phyloP scores from a whole-genome alignment of 208 protist genomes.

The Leishmania braziliensis region DNA sequence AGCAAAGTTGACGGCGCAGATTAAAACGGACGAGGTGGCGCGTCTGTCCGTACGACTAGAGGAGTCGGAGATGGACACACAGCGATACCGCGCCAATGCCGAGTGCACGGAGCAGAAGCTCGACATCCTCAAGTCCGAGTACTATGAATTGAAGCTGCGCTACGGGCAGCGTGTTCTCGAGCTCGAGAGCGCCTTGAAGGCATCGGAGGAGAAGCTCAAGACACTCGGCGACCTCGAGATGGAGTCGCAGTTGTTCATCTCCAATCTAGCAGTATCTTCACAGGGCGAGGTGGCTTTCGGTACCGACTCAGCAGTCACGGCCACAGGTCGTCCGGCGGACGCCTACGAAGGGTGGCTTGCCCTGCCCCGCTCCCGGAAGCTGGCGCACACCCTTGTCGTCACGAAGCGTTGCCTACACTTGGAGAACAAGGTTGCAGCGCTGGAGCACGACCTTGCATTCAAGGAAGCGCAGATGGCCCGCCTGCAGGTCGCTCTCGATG shows the following conservation, averaged over 20 bases:
- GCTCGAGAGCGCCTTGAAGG: slow-evolving; percentile 69
- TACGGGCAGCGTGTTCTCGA: slow-evolving; percentile 77
- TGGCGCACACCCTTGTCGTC: slow-evolving; percentile 77
- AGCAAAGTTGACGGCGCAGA: slow-evolving; percentile 73
- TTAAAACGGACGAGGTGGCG: slow-evolving; percentile 85
- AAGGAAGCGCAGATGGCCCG: slow-evolving; percentile 75
- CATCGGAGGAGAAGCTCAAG: slow-evolving; percentile 85
- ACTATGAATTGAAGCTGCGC: slow-evolving; percentile 86
- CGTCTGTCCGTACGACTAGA: slow-evolving; percentile 76
- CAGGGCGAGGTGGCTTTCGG: slow-evolving; percentile 24
- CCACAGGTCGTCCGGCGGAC: not conserved
- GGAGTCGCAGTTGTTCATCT: slow-evolving; percentile 87
- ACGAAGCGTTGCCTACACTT: slow-evolving; percentile 89
- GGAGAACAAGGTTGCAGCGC: slow-evolving; percentile 65
- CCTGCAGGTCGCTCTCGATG: slow-evolving; percentile 73
- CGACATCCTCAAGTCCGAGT: slow-evolving; percentile 90
- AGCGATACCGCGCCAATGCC: slow-evolving; percentile 74
- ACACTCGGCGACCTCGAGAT: slow-evolving; percentile 80
- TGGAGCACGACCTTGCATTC: slow-evolving; percentile 71
- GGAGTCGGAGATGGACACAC: slow-evolving; percentile 77
- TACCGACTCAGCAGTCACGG: not conserved
- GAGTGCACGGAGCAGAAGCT: slow-evolving; percentile 91
- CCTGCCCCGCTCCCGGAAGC: slow-evolving; percentile 75
- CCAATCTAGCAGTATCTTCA: slow-evolving; percentile 62
- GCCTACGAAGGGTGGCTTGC: slow-evolving; percentile 67